These are phyloP conservation scores for Hydnum rufescens DNA, from an alignment of 768 basidiomycete genomes.

Conservation along the genomic window DNA sequence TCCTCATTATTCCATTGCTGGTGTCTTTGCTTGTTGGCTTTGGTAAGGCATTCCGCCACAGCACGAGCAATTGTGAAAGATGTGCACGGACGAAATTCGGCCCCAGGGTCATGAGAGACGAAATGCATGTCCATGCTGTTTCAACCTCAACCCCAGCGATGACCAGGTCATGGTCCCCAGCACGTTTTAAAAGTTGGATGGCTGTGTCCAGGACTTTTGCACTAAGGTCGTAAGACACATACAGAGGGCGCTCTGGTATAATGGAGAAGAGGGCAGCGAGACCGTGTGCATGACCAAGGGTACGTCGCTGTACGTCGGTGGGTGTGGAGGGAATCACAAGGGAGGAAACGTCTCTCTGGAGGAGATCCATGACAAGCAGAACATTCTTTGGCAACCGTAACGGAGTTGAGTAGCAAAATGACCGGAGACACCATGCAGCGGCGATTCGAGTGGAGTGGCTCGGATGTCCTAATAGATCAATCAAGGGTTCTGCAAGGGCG, in stretches of 20 bases:
- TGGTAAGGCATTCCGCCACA: constrained; percentile 94
- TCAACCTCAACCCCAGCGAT: constrained; percentile 72
- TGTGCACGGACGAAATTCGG: constrained; percentile 88
- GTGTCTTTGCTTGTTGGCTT: constrained; percentile 86
- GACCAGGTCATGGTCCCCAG: constrained; percentile 76
- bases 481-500: constrained; percentile 63
- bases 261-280: constrained; percentile 73
- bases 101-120: constrained; percentile 78
- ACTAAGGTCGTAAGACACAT: constrained; percentile 84
- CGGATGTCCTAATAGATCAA: constrained; percentile 72
- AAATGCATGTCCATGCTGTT: constrained; percentile 84
- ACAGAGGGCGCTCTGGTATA: constrained; percentile 72
- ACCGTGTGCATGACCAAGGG: constrained; percentile 78
- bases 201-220: constrained; percentile 84
- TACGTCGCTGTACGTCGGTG: constrained; percentile 46
- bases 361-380: constrained; percentile 52
- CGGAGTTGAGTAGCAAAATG: constrained; percentile 82
- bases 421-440: constrained; percentile 71
- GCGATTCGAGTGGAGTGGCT: constrained; percentile 72
- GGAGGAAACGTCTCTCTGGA: constrained; percentile 64
- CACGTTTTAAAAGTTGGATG: constrained; percentile 71
- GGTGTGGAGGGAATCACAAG: constrained; percentile 53
- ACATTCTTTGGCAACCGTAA: constrained; percentile 65
- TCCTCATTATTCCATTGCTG: constrained; percentile 34
- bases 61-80: constrained; percentile 78